phyloP scores from a whole-genome alignment of 208 protist species.

The Sergeia podlipaevii region DNA sequence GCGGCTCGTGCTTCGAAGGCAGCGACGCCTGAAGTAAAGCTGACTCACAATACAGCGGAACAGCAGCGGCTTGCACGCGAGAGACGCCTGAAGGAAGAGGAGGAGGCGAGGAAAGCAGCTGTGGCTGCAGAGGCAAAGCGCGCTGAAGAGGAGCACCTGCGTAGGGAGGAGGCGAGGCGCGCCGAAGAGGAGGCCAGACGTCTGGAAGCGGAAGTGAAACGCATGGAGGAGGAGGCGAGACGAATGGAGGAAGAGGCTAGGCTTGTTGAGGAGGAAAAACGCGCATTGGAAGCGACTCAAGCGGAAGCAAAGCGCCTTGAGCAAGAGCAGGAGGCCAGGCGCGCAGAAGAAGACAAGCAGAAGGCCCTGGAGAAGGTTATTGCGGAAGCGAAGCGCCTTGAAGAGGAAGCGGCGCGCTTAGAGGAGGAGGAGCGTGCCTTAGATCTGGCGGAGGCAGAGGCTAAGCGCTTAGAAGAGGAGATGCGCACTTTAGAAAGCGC shows the following conservation, averaged over 20 bases:
- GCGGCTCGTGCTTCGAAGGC: not conserved
- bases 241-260: not conserved
- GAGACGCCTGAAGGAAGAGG: not conserved
- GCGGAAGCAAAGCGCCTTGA: constrained; percentile 1
- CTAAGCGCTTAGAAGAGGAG: not conserved
- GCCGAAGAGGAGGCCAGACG: constrained; percentile 1
- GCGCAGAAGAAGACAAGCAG: not conserved
- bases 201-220: not conserved
- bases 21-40: not conserved
- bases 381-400: not conserved
- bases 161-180: not conserved
- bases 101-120: not conserved
- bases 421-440: not conserved
- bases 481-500: too few species aligned
- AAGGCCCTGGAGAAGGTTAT: constrained; percentile 1
- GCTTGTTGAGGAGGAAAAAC: not conserved
- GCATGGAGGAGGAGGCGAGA: not conserved
- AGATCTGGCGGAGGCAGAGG: not conserved
- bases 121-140: not conserved
- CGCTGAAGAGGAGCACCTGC: not conserved
- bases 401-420: not conserved
- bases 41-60: not conserved
- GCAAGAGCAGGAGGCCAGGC: not conserved
- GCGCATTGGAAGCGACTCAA: not conserved
- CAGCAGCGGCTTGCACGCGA: not conserved